Percentiles rank a stretch among this genome's conserved stretches.
These are phyloP conservation scores for Metschnikowia kunwiensis DNA, from an alignment of 805 yeast genomes.

Conservation along the genomic window DNA sequence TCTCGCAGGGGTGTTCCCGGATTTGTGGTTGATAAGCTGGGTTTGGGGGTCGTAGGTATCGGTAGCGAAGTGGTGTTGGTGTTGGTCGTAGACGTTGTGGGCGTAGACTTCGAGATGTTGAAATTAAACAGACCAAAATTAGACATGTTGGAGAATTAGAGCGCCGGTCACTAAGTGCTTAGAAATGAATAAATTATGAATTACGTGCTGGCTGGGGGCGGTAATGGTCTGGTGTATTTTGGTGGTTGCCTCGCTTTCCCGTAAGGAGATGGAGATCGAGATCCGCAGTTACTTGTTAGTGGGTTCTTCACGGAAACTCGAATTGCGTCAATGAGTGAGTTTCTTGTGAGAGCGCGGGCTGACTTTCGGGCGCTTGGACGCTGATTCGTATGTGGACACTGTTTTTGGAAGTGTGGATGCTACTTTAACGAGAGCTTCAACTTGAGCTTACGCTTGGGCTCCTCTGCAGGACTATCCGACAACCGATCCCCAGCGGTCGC, in stretches of 20 bases:
- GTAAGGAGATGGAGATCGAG: no score
- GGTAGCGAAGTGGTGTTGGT: conserved; percentile 25
- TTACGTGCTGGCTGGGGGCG: no score
- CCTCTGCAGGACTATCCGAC: conserved; percentile 6
- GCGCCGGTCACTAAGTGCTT: no score
- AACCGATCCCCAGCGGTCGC: conserved; percentile 3
- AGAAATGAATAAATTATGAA: no score
- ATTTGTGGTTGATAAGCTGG: conserved; percentile 2
- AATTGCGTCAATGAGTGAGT: no score
- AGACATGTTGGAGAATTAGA: conserved; percentile 4
- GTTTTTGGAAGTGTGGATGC: no score
- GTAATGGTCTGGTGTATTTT: no score
- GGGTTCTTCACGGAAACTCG: no score
- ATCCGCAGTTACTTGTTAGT: no score
- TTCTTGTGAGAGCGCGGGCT: no score
- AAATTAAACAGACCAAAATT: conserved; percentile 17
- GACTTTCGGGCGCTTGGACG: no score
- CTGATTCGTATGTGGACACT: no score
- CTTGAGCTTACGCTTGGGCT: conserved; percentile 13
- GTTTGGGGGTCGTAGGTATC: conserved; percentile 13
- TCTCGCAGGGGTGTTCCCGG: neutral
- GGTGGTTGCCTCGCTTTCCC: neutral
- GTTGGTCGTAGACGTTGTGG: conserved; percentile 43
- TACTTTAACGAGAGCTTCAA: conserved; percentile 12
- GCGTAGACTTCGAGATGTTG: conserved; percentile 36